Base-by-base conservation (phyloP, 306 rosid species). In the Malus sieversii region DNA sequence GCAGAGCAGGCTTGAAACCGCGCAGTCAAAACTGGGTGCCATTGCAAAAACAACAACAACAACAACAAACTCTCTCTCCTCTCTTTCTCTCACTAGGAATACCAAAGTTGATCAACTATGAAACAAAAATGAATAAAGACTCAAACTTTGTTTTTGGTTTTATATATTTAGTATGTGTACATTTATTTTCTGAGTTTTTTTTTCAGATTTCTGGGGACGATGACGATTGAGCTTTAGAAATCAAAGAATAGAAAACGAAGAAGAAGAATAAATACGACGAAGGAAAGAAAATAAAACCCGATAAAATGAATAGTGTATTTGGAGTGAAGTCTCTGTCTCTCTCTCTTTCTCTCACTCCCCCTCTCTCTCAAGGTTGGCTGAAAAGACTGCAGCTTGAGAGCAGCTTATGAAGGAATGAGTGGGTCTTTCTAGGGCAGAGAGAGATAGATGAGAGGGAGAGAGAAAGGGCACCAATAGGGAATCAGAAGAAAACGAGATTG, bases 11-110 rank as follows among this genome's bases (percentile, higher is more conserved):
- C 92, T 92, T 9, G 97, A 81, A 71, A 86, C 89, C 5, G 67
- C 85, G 68, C 46, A 73, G 76, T 87, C 98, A 78, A 89, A 95
- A 72, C 97, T 89, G 52, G 99, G 99, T 75, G 98, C 99, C 99
- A 96, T 96, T 85, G 48, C 57, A 42, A 79, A 79, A 70, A 19
- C 40, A n/a, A 73, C 57, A 76, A 19, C 57, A 76, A 19, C 57
- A 53, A 8, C 20, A 74, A 63, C 13, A 32, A 64, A 57, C 66
- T 52, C 44, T 19, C 32, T 64, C 46, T 45, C 16, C 20, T 27
- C 16, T 64, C 52, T 29, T 42, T 59, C 53, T 63, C 63, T 30
- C 42, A 74, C 53, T 62, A 48, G 19, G 42, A 20, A 5, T 16
- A 48, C 38, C 66, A 30, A 60, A 68, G 63, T 18, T 75, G 16